These are phyloP conservation scores for Trypanosoma cruzi DNA, from an alignment of 208 protist species.

Conservation along the genomic window DNA sequence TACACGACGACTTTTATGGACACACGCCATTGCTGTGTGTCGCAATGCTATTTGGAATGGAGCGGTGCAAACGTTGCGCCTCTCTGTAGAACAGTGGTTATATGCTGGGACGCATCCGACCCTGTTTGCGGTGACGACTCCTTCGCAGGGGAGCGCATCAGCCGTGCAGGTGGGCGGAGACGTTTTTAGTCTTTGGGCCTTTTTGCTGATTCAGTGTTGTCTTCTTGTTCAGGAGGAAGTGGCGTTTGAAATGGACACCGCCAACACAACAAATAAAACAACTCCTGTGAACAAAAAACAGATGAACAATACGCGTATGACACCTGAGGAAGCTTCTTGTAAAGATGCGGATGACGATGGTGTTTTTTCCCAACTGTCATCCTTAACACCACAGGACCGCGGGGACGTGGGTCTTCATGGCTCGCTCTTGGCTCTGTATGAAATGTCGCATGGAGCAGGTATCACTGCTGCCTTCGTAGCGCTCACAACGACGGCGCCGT, in stretches of 20 bases:
- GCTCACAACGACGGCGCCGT: conserved; percentile 13
- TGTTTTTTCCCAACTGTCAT: conserved; percentile 3
- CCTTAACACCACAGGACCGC: conserved; percentile 2
- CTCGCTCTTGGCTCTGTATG: conserved; percentile 12
- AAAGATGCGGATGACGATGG: conserved; percentile 1
- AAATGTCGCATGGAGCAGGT: not conserved
- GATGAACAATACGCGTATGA: not conserved
- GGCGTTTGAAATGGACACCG: conserved; percentile 1
- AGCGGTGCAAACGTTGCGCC: conserved; percentile 1
- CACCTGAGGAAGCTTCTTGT: not conserved
- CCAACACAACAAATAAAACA: not conserved
- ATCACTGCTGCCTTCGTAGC: not conserved
- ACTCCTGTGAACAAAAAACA: not conserved
- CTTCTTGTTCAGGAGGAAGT: conserved; percentile 22
- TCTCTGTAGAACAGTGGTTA: conserved; percentile 26
- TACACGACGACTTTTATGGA: conserved; percentile 20
- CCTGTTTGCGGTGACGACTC: conserved; percentile 10
- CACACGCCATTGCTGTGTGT: conserved; percentile 24
- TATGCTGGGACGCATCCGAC: conserved; percentile 6
- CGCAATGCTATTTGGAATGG: conserved; percentile 33
- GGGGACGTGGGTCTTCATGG: conserved; percentile 9
- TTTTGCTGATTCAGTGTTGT: conserved; percentile 21
- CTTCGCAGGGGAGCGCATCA: not conserved
- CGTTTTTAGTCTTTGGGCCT: conserved; percentile 2
- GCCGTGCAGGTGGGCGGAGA: conserved; percentile 10